phyloP scores from a whole-genome alignment of 306 rosid genomes.

The Cyclanthera cordifolia region DNA sequence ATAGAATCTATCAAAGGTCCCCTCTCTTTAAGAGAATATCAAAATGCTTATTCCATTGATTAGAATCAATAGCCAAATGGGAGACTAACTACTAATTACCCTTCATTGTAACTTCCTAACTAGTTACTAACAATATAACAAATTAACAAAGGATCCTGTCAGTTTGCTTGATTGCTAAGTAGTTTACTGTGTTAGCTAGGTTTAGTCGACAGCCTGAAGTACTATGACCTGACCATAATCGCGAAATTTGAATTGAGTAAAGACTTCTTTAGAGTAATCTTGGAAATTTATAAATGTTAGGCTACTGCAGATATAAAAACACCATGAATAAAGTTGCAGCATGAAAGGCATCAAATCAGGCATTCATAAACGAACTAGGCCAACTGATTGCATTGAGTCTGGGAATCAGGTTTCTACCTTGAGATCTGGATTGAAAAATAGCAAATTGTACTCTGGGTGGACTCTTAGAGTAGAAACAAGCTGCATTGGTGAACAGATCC shows the following conservation, averaged over 20 bases:
- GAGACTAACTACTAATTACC: no score
- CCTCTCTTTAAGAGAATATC: no score
- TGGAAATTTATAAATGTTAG: not conserved
- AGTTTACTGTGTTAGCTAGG: not conserved
- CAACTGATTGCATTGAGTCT: not conserved
- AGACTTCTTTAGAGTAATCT: not conserved
- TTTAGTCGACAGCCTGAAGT: not conserved
- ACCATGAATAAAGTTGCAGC: not conserved
- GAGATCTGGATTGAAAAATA: slow-evolving; percentile 59
- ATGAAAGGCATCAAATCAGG: not conserved
- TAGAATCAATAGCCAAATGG: no score
- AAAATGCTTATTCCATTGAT: no score
- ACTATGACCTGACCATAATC: not conserved
- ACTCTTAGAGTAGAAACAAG: slow-evolving; percentile 75
- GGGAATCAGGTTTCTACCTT: slow-evolving; percentile 35
- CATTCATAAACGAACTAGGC: not conserved
- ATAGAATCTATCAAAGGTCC: no score
- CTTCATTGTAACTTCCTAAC: no score
- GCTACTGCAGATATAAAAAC: not conserved
- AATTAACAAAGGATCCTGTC: no score
- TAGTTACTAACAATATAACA: no score
- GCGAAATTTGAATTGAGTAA: not conserved
- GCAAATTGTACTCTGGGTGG: slow-evolving; percentile 61
- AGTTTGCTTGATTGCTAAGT: not conserved
- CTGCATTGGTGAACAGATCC: slow-evolving; percentile 39